Evolutionary conservation across 176 grass and related monocot genomes (phyloP), one percentile per base, ranked within the genome.

Genomic region (bread wheat (Triticum aestivum)): DNA sequence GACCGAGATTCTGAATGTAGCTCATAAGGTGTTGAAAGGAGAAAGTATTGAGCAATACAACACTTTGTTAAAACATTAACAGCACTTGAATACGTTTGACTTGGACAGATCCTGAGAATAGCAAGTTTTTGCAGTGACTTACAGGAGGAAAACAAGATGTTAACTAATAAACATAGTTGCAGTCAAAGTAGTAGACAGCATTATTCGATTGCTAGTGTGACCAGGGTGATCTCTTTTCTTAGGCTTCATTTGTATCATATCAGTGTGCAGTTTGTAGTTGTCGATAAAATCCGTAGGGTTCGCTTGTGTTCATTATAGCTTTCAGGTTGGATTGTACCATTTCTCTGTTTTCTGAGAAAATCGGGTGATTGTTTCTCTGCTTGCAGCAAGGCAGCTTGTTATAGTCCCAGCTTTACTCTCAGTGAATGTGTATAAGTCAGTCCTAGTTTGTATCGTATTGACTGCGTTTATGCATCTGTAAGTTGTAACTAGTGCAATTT

Each of bases 21-120:
- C 74, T 5, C 86, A 95, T 79, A 95, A 83, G 76, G 88, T 83
- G 27, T 69, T 95, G 68, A 89, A 95, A 87, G 90, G 93, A 68
- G 85, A 95, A 88, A 94, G 23, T 8, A 75, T 91, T 41, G 69
- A 88, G 63, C 29, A 81, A 29, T 41, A 9, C 52, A 21, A 27
- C 20, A 58, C 2, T 61, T 2, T 32, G 30, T 21, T 6, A 24
- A 72, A 77, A 69, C 39, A 72, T 42, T 88, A 17, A 81, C 51
- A 20, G 5, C 65, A 74, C 1, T 13, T 69, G 39, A 34, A 34
- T 34, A 34, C 33, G 33, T 34, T 34, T 67, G 73, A 65, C 21
- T 62, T 37, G 84, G 14, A 32, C 52, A 87, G 73, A 62, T 80
- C 59, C 35, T 20, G 5, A 68, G 12, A 14, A 39, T 59, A 75